Base-by-base conservation (phyloP, 768 basidiomycete species). In the Rhizopogon vesiculosus region DNA sequence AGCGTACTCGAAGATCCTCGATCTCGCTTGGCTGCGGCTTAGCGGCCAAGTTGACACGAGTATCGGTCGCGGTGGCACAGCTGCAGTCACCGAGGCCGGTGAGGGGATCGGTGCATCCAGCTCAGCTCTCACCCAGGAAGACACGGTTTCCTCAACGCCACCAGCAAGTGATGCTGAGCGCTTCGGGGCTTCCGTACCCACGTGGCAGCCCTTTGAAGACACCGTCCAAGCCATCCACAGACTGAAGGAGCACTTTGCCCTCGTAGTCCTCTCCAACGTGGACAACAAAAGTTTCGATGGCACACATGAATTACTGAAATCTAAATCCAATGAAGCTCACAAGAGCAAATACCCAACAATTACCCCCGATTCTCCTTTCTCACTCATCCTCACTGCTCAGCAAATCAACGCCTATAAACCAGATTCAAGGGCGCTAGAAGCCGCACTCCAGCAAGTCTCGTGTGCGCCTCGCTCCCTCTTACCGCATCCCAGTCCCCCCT, bases 371-470 rank as follows among this genome's bases (percentile, higher is more conserved):
- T 87, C 86, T 25, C 78, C 83, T 1, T 91, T 91, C 68, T 79
- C 82, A 28, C 74, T 83, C 51, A 73, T 88, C 53, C 71, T 86
- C 61, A 90, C 87, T 7, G 87, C 89, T 5, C 81, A 91, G 65
- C 86, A 87, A 59, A 78, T 81, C 5, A 80, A 81, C n/a, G 81
- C 80, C 38, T 91, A 89, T 70, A 91, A 90, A 65, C 89, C 86
- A 19, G 70, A 83, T 45, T 71, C 74, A 0, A 62, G 68, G 18
- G 59, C 80, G 59, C 65, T 79, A n/a, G 74, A 72, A 40, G 45
- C 57, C 38, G 69, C 63, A 7, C 25, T 70, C 51, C 52, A 42
- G 38, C 69, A 70, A 42, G 56, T 70, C 5, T 69, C 69, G 1
- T 31, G 57, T 33, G 15, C 49, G 45, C 61, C 65, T 15, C 51